Evolutionary conservation across 257 asterid genomes (phyloP).

Genomic region (Solanum rostratum): DNA sequence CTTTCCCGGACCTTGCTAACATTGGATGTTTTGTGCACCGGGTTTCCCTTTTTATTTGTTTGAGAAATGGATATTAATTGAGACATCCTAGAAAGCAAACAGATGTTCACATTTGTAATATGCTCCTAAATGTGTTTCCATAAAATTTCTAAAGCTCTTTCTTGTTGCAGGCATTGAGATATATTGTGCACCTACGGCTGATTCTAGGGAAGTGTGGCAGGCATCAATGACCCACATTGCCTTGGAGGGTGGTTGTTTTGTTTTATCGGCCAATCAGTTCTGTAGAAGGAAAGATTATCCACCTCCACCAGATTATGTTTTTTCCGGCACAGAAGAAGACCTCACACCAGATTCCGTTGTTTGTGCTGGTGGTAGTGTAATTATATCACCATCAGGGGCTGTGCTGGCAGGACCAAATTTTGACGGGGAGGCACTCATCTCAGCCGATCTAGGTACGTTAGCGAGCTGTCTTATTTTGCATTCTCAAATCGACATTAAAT

Average conservation of each 20-base stretch:
- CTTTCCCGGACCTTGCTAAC: no score
- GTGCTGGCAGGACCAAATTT: slow-evolving; percentile 92
- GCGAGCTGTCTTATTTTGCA: background rate
- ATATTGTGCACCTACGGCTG: slow-evolving; percentile 98
- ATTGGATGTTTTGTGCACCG: no score
- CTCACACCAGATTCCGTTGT: slow-evolving; percentile 77
- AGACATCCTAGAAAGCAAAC: background rate
- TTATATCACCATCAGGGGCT: slow-evolving; percentile 79
- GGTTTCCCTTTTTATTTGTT: background rate
- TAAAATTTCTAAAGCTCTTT: background rate
- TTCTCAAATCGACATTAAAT: background rate
- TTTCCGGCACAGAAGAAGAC: slow-evolving; percentile 65
- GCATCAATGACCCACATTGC: slow-evolving; percentile 96
- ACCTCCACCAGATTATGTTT: slow-evolving; percentile 76
- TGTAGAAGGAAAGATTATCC: slow-evolving; percentile 92
- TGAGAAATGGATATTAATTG: background rate
- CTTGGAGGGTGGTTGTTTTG: slow-evolving; percentile 93
- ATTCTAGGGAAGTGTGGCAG: slow-evolving; percentile 88
- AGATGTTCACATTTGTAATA: background rate
- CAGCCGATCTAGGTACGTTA: slow-evolving; percentile 76
- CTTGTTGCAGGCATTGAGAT: slow-evolving; percentile 61
- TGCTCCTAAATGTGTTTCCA: background rate
- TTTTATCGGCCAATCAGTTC: slow-evolving; percentile 90
- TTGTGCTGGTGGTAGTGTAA: slow-evolving; percentile 91
- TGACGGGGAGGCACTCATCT: slow-evolving; percentile 87